These are phyloP conservation scores for Castanea mollissima DNA, from an alignment of 306 rosid species.

Conservation along the genomic window DNA sequence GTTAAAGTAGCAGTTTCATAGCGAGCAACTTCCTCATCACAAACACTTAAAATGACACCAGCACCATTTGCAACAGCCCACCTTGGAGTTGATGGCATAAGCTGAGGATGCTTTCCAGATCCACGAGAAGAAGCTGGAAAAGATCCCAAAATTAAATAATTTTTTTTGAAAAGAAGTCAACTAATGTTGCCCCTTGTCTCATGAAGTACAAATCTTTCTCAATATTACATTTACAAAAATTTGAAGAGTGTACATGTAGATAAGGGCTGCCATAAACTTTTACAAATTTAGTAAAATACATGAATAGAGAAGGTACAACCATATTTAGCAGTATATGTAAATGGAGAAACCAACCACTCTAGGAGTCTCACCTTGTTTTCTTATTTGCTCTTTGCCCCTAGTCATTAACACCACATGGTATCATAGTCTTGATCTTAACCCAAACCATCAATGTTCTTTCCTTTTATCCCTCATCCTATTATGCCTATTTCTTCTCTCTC, in stretches of 20 bases:
- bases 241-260: background rate
- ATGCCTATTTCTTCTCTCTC: background rate
- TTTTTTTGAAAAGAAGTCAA: background rate
- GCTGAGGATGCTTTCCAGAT: conserved; percentile 98
- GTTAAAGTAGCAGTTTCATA: conserved; percentile 95
- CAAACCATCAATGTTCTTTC: background rate
- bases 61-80: conserved; percentile 99
- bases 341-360: background rate
- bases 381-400: background rate
- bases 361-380: background rate
- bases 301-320: background rate
- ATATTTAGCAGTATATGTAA: background rate
- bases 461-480: background rate
- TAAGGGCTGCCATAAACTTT: background rate
- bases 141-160: background rate
- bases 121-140: conserved; percentile 79
- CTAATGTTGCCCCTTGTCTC: background rate
- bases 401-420: background rate
- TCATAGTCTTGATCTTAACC: background rate
- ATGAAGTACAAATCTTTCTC: background rate
- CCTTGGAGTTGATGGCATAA: conserved; percentile 87
- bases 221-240: background rate
- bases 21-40: conserved; percentile 97
- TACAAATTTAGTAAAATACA: background rate
- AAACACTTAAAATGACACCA: conserved; percentile 95